These are phyloP conservation scores for Trichomonas tenax DNA, from an alignment of 208 protist genomes.

Conservation along the genomic window DNA sequence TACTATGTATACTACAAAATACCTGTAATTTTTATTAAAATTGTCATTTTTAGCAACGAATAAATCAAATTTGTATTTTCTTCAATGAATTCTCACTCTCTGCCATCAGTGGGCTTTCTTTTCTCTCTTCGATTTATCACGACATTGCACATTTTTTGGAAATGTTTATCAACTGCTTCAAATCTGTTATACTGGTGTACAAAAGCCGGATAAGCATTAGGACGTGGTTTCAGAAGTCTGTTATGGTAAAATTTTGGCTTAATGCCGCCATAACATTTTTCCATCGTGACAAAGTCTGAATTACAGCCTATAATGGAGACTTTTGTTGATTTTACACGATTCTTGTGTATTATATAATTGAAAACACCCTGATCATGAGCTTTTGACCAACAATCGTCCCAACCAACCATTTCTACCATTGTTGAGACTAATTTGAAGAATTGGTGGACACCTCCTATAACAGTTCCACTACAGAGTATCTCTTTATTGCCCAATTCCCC, in stretches of 20 bases:
- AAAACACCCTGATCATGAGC: background rate
- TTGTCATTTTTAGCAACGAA: no score
- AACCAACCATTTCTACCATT: background rate
- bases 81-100: no score
- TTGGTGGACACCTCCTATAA: background rate
- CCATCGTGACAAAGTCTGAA: background rate
- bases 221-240: background rate
- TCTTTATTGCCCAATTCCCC: background rate
- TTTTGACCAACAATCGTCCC: background rate
- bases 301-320: background rate
- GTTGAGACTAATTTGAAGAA: background rate
- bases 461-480: background rate
- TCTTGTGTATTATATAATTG: background rate
- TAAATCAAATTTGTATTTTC: no score
- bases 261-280: background rate
- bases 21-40: no score
- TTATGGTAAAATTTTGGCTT: background rate
- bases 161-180: background rate
- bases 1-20: background rate
- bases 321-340: background rate
- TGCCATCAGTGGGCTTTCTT: no score
- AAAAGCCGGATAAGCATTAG: background rate
- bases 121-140: no score
- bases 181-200: background rate
- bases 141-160: background rate